A percentile compares a stretch with the other conserved stretches of the same genome.
phyloP scores from a whole-genome alignment of 1,284 basidiomycete genomes.

The Apiotrichum gamsii region DNA sequence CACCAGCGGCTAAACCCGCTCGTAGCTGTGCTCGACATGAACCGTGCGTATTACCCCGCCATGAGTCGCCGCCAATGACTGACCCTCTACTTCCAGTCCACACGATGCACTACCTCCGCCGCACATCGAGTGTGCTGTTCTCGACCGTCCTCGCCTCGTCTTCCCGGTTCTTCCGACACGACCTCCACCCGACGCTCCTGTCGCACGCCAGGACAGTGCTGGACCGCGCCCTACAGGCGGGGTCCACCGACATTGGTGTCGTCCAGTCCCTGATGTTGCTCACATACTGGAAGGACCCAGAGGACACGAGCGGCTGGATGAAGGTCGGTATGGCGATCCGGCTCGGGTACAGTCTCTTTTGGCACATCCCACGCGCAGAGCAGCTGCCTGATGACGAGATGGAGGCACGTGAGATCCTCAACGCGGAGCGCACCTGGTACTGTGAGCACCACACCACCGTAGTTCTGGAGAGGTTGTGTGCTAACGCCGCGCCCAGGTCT shows the following conservation, averaged over 20 bases:
- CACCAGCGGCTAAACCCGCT: constrained; percentile 29
- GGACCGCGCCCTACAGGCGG: constrained; percentile 27
- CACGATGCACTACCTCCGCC: constrained; percentile 27
- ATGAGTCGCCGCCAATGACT: too few relatives aligned
- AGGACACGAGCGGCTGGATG: constrained; percentile 28
- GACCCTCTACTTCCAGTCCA: constrained; percentile 23
- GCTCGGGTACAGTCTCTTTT: constrained; percentile 31
- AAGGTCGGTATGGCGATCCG: constrained; percentile 31
- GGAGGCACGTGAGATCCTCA: constrained; percentile 28
- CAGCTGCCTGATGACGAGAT: constrained; percentile 27
- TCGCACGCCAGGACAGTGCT: constrained; percentile 30
- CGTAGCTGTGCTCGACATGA: constrained; percentile 25
- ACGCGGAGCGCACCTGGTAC: constrained; percentile 36
- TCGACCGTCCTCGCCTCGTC: constrained; percentile 28
- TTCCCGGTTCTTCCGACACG: constrained; percentile 26
- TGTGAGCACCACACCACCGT: too few relatives aligned
- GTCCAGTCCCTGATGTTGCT: constrained; percentile 35
- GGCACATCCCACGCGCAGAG: constrained; percentile 24
- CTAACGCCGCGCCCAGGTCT: constrained; percentile 15
- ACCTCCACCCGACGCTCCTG: constrained; percentile 23
- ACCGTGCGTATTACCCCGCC: constrained; percentile 17
- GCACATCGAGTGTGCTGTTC: constrained; percentile 29
- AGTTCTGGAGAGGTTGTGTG: not conserved
- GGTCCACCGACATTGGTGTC: constrained; percentile 25
- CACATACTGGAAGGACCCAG: constrained; percentile 37